Evolutionary conservation across 345 rosid genomes (phyloP), one percentile per base, ranked within the genome.

Genomic region (Murraya paniculata): DNA sequence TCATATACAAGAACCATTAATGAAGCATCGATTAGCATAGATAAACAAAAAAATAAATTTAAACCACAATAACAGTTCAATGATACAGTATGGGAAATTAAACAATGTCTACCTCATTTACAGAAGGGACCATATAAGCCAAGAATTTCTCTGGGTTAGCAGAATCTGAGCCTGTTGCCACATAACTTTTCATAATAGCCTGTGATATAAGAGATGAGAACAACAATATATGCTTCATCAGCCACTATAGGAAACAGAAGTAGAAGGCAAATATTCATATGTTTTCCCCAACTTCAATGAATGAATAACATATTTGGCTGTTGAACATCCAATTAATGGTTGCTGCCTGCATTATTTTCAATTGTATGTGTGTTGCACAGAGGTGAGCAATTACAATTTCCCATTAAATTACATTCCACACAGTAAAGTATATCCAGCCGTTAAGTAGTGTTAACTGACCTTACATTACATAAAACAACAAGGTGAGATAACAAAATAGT

Each of bases 131-230:
- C 98, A 91, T 94, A 85, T 96, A 96, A 2, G 95, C 95, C 86
- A 96, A 87, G 80, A 96, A 92, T 57, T 90, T 92, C 83, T 96
- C 99, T 6, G 90, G 92, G 57, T 91, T 88, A 53, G 86, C 77
- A 3, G 90, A 84, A 82, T 94, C 98, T 21, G 94, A 80, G 74
- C 93, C 94, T 68, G 87, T 73, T 76, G 91, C 87, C 81, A 85
- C 86, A 72, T 91, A 96, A 80, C 98, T 95, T 89, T 92, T 96
- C 94, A 96, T 88, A 73, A 96, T 73, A 68, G 98, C 99, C 99
- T 96, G 91, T 31, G 78, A 74, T 60, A 53, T 72, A 11, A 70
- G 36, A 56, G 67, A 75, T 77, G 66, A 65, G 78, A 36, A 9
- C 19, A 30, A 73, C 27, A 78, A 48, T n/a, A 36, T 10, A 66